These are phyloP conservation scores for Neospermospora avenae DNA, from an alignment of 2,329 filamentous ascomycete genomes.

Conservation along the genomic window DNA sequence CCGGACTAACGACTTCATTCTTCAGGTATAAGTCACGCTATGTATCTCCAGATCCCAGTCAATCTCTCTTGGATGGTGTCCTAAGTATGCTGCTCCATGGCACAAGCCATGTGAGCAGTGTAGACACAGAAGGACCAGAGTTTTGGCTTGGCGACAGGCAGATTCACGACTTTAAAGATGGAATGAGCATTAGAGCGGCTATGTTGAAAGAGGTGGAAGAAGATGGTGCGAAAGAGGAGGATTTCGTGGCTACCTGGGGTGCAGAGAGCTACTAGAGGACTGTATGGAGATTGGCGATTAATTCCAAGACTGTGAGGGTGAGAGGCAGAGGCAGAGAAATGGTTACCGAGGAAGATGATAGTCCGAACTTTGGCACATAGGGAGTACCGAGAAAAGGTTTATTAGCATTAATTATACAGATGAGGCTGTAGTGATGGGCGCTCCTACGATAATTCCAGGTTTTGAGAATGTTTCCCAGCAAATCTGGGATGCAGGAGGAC, in stretches of 20 bases:
- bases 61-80: slow-evolving; percentile 3
- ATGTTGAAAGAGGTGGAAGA: slow-evolving; percentile 8
- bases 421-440: neutral
- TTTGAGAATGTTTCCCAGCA: slow-evolving; percentile 4
- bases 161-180: neutral
- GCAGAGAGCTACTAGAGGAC: slow-evolving; percentile 18
- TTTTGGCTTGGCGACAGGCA: neutral
- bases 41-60: neutral
- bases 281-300: slow-evolving; percentile 14
- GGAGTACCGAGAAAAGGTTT: neutral
- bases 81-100: slow-evolving; percentile 20
- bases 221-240: slow-evolving; percentile 6
- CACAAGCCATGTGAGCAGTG: neutral
- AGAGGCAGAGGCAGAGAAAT: neutral
- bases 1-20: slow-evolving; percentile 4
- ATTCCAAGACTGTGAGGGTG: slow-evolving; percentile 12
- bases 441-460: slow-evolving; percentile 18
- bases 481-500: slow-evolving; percentile 7
- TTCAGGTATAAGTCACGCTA: slow-evolving; percentile 18
- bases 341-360: neutral
- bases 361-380: neutral
- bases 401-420: neutral
- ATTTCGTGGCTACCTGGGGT: slow-evolving; percentile 17
- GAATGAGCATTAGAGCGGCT: neutral
- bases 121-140: neutral